A percentile compares a stretch with the other conserved stretches of the same genome.
Conservation (phyloP, 2,329 filamentous ascomycete genomes). For the Claviceps sorghi region DNA sequence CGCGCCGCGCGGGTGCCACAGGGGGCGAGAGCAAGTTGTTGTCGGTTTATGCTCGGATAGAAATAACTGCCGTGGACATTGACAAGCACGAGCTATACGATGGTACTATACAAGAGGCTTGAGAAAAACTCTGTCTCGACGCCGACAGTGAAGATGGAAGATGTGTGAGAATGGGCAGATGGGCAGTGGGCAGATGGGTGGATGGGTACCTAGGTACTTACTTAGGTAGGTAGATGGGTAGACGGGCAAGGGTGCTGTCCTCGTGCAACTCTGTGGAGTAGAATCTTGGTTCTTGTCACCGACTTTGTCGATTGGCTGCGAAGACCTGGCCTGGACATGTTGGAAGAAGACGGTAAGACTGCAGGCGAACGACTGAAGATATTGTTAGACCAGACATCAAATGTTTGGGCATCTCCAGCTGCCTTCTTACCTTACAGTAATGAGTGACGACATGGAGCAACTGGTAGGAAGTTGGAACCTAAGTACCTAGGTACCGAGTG, state of each 20-base stretch:
- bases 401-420: background rate
- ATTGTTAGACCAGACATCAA: background rate
- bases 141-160: background rate
- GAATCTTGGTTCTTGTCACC: background rate
- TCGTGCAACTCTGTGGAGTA: background rate
- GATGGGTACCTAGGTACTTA: too few species aligned
- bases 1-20: background rate
- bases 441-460: too few species aligned
- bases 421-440: too few species aligned
- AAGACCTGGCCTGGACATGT: background rate
- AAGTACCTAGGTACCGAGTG: too few species aligned
- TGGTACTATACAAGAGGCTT: background rate
- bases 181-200: background rate
- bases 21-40: background rate
- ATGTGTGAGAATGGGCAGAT: background rate
- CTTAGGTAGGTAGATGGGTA: background rate
- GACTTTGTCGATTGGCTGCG: background rate
- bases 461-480: too few species aligned
- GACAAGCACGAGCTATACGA: background rate
- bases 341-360: too few species aligned
- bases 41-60: background rate
- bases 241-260: background rate
- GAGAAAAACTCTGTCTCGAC: background rate
- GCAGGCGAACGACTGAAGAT: background rate
- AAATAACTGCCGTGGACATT: background rate